Base-by-base conservation (phyloP, 108 stramenopile genomes). In the Skeletonema tropicum region DNA sequence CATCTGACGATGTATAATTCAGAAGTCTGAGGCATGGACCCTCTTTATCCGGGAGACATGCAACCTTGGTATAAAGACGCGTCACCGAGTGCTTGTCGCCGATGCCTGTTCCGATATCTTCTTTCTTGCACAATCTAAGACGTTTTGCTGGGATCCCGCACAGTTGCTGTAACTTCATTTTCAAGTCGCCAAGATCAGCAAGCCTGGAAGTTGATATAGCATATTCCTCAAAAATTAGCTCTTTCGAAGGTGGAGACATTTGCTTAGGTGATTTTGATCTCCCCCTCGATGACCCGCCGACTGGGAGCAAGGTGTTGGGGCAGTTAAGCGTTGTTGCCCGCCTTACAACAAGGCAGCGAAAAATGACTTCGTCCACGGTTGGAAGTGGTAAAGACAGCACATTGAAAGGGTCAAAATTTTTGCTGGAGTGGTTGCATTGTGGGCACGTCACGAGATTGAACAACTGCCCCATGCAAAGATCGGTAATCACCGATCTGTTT, bases 391-490 rank as follows among this genome's bases (percentile, higher is more conserved):
- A 66, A 13, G 94, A 93, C 31, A 98, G 77, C 57, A 92, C 83
- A 74, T 92, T 97, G 75, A 97, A 98, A 14, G 97, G 94, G 67
- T 98, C 98, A 67, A 98, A 98, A 52, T 91, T 98, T 38, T 86
- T 85, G 78, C 91, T 89, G n/a, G 84, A 71, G 41, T 82, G 86
- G 41, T 87, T 81, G 84, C 94, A 96, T 29, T 64, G 81, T 14
- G 91, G 84, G 76, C 98, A 98, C 25, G 92, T 94, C 10, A 91
- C 90, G 10, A 89, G 91, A 60, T 89, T 92, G 35, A 90, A 76
- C 12, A 90, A 89, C 69, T 95, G 94, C 12, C 94, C 94, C 89
- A 91, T 95, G 32, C 85, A 83, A 52, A 95, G 88, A 81, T 92
- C 90, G 3, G 91, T 86, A 68, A 95, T 89, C 57, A 90, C 80